A percentile compares a stretch with the other conserved stretches of the same genome.
Evolutionary conservation across 2,329 filamentous ascomycete species (phyloP).

Genomic region (Didymella keratinophila): DNA sequence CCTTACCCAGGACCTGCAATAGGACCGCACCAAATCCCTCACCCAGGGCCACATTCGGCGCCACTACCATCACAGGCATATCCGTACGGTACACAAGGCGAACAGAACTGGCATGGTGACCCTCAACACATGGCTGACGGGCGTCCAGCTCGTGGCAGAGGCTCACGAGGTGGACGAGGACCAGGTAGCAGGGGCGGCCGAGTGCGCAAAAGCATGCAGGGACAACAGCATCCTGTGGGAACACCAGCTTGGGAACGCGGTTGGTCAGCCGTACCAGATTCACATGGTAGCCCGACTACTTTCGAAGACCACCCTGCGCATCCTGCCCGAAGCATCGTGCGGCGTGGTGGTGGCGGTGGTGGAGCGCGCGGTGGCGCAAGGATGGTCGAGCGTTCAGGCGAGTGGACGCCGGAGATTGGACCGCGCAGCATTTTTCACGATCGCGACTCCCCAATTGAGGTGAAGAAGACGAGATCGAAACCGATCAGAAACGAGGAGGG

Average conservation of each 20-base stretch:
- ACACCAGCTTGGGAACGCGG: constrained; percentile 55
- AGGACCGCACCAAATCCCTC: constrained; percentile 27
- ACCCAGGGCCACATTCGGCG: constrained; percentile 37
- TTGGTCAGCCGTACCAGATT: constrained; percentile 45
- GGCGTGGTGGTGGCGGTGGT: constrained; percentile 46
- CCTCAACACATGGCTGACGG: constrained; percentile 41
- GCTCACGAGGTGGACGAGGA: constrained; percentile 49
- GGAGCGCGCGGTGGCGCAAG: constrained; percentile 37
- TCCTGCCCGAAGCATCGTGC: constrained; percentile 39
- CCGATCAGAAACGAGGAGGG: constrained; percentile 60
- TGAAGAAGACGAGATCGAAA: constrained; percentile 60
- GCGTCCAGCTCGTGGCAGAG: constrained; percentile 45
- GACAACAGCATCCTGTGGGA: constrained; percentile 35
- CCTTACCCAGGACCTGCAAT: constrained; percentile 22
- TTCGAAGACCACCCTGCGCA: constrained; percentile 44
- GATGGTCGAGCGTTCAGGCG: constrained; percentile 37
- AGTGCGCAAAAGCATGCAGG: constrained; percentile 50
- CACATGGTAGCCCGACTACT: constrained; percentile 49
- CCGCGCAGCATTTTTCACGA: constrained; percentile 11
- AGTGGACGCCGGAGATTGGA: constrained; percentile 27
- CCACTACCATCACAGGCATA: constrained; percentile 31
- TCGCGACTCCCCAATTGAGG: constrained; percentile 19
- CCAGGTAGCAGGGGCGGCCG: constrained; percentile 50
- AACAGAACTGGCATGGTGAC: constrained; percentile 45
- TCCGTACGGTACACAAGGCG: constrained; percentile 43